Conservation (phyloP, 371 early-diverging fungal species). For the Mucor indicus region DNA sequence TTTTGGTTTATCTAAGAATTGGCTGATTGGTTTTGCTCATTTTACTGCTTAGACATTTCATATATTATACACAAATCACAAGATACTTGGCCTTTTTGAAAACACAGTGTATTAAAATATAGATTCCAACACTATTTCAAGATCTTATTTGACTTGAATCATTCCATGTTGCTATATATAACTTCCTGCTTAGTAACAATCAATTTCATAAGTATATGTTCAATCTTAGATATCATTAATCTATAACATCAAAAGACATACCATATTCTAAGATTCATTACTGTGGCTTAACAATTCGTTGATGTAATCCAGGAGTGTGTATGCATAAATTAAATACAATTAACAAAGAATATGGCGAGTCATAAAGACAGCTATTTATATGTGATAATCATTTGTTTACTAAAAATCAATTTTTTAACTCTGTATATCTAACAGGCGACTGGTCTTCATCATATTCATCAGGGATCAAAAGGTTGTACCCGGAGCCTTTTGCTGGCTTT, state of each 20-base stretch:
- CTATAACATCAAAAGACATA: background rate
- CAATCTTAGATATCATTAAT: too few relatives aligned
- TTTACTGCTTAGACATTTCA: conserved; percentile 1
- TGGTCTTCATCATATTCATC: conserved; percentile 1
- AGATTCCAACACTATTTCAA: background rate
- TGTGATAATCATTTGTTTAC: too few relatives aligned
- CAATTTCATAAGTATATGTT: too few relatives aligned
- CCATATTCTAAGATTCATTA: background rate
- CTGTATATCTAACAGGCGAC: background rate
- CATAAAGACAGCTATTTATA: background rate
- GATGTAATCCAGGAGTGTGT: too few relatives aligned
- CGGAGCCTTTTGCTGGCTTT: conserved; percentile 1
- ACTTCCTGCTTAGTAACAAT: background rate
- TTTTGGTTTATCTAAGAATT: conserved; percentile 3
- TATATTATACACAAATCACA: background rate
- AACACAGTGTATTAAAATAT: background rate
- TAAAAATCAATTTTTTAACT: too few relatives aligned
- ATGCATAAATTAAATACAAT: too few relatives aligned
- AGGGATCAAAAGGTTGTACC: background rate
- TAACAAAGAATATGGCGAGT: too few relatives aligned
- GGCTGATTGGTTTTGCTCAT: conserved; percentile 1
- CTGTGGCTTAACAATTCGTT: background rate
- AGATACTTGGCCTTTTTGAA: background rate
- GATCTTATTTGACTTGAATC: background rate
- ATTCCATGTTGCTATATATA: conserved; percentile 3